These are phyloP conservation scores for Quambalaria eucalypti DNA, from an alignment of 1,284 basidiomycete species.

Conservation along the genomic window DNA sequence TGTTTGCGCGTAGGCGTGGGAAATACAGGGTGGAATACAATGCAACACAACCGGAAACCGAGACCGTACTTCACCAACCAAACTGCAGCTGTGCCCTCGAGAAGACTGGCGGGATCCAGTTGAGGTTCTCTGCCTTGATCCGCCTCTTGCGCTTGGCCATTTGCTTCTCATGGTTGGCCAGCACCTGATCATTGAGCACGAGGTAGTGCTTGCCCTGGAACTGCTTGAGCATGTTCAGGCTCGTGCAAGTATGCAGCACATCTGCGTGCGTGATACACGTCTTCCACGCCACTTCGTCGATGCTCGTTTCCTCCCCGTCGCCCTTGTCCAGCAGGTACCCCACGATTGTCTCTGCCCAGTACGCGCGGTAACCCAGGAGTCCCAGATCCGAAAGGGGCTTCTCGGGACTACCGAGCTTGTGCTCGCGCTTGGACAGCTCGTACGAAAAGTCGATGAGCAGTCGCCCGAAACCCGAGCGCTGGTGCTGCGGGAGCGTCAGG, in stretches of 20 bases:
- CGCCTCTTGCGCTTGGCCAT: conserved; percentile 68
- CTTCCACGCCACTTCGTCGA: conserved; percentile 94
- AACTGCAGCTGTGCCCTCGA: conserved; percentile 41
- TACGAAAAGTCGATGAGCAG: conserved; percentile 97
- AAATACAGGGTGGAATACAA: too few species aligned
- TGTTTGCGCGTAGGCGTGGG: too few species aligned
- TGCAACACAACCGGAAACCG: too few species aligned
- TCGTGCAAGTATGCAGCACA: conserved; percentile 96
- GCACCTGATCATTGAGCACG: conserved; percentile 77
- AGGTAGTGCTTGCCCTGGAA: conserved; percentile 93
- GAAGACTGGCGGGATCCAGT: conserved; percentile 69
- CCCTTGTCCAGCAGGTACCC: conserved; percentile 64
- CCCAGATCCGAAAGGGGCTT: conserved; percentile 95
- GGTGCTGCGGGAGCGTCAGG: conserved; percentile 93
- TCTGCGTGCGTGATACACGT: conserved; percentile 95
- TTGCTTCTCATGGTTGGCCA: conserved; percentile 80
- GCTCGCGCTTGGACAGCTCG: conserved; percentile 91
- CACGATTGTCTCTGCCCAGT: conserved; percentile 95
- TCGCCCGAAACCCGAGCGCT: conserved; percentile 82
- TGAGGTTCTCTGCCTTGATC: conserved; percentile 69
- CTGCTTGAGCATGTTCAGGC: conserved; percentile 88
- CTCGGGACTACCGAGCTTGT: conserved; percentile 90
- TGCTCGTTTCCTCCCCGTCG: conserved; percentile 62
- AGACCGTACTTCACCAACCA: too few species aligned
- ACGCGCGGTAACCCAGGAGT: conserved; percentile 83